Base-by-base conservation (phyloP, 2,329 filamentous ascomycete genomes). In the Alternaria arbusti region DNA sequence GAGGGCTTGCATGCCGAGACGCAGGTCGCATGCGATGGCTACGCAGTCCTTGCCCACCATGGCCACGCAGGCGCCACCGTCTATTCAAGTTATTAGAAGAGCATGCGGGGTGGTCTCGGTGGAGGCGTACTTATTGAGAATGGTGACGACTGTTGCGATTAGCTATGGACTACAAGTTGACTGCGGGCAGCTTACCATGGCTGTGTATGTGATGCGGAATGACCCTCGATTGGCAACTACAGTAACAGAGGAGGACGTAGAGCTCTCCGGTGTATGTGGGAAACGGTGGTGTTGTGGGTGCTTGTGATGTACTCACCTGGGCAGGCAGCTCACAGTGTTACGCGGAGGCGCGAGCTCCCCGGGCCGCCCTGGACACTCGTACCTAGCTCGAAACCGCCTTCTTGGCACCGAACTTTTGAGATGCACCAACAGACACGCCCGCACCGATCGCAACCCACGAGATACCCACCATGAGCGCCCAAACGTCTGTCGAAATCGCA, bases 41-140 rank as follows among this genome's bases (percentile, higher is more conserved):
- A 99, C 96, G 83, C 96, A 99, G 89, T 98, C 94, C 85, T 99
- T 98, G 86, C 96, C 96, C 70, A 97, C 94, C 96, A 98, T 98
- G 83, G 95, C 95, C 72, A 98, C 94, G 84, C 91, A 95, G 85
- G 95, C 95, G 82, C 95, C 95, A 85, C 95, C 95, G 82, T 90
- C 88, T 89, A n/a, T n/a, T 45, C 6, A n/a, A 10, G 56, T 72
- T 61, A 74, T 45, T 52, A 28, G 50, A 49, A 47, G 61, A 44
- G 17, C 26, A 46, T 57, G 26, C 51, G 61, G 57, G 49, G 54
- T 52, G 22, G 61, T 57, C 51, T 52, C 49, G 46, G 69, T 43
- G 55, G 51, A 62, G 52, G 43, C 65, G 81, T 87, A 97, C 94
- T 97, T 90, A 97, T 97, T 82, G 93, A 91, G 88, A 97, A 97